phyloP scores from a whole-genome alignment of 2,329 filamentous ascomycete genomes.

The Scortechinia acanthostroma region DNA sequence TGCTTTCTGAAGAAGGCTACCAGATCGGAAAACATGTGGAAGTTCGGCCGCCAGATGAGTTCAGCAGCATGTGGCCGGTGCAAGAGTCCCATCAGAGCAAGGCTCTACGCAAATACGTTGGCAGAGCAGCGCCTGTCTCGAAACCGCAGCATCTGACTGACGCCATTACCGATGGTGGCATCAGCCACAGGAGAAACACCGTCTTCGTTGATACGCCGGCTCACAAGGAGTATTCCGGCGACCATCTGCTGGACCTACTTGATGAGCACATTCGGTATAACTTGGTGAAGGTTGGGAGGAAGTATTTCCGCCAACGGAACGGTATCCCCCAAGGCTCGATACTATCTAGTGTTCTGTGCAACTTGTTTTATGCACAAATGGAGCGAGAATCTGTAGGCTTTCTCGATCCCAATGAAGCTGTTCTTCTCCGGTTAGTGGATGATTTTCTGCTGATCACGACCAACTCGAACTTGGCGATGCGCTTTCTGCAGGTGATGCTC shows the following conservation, averaged over 20 bases:
- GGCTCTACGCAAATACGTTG: constrained; percentile 4
- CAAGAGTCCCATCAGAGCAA: constrained; percentile 5
- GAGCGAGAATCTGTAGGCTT: constrained; percentile 48
- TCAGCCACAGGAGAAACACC: constrained; percentile 7
- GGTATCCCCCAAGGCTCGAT: constrained; percentile 65
- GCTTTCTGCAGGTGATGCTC: constrained; percentile 54
- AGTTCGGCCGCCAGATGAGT: constrained; percentile 28
- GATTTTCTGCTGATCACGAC: constrained; percentile 60
- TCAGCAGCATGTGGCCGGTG: not conserved
- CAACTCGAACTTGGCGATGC: constrained; percentile 36
- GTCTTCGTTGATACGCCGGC: not conserved
- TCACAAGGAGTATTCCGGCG: constrained; percentile 11
- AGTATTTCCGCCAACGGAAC: constrained; percentile 52
- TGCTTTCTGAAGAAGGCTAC: constrained; percentile 36
- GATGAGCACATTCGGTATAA: constrained; percentile 55
- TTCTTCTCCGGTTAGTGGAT: constrained; percentile 56
- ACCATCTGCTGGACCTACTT: constrained; percentile 46
- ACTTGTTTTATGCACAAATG: constrained; percentile 62
- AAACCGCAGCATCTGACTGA: not conserved
- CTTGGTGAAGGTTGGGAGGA: constrained; percentile 55
- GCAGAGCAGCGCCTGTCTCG: constrained; percentile 3
- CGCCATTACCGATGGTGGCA: not conserved
- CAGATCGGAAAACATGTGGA: constrained; percentile 46
- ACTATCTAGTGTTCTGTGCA: constrained; percentile 58
- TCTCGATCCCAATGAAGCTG: constrained; percentile 29